A percentile compares a stretch with the other conserved stretches of the same genome.
phyloP scores from a whole-genome alignment of 768 basidiomycete genomes.

The Rhodosporidiobolus sp. region DNA sequence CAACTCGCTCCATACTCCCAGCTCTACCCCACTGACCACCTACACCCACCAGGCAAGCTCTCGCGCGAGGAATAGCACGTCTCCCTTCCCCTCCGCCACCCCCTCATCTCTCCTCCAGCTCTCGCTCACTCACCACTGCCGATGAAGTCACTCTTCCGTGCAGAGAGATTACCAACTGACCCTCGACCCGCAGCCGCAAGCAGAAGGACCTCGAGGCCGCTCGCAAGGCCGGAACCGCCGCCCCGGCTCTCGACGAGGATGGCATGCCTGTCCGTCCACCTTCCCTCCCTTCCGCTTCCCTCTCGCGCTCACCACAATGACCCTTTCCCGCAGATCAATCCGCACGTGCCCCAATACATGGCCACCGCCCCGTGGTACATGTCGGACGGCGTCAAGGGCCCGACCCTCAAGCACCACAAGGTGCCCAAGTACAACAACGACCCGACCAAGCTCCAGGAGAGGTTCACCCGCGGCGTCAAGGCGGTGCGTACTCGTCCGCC shows the following conservation, averaged over 20 bases:
- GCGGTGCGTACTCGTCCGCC: constrained; percentile 46
- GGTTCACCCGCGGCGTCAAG: constrained; percentile 84
- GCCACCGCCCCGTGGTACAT: constrained; percentile 99
- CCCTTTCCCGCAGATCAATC: too few relatives aligned
- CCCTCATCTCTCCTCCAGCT: background rate
- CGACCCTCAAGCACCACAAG: constrained; percentile 91
- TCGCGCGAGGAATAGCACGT: constrained; percentile 37
- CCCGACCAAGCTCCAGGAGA: constrained; percentile 71
- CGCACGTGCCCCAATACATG: constrained; percentile 99
- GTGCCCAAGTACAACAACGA: constrained; percentile 63
- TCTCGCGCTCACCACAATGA: too few relatives aligned
- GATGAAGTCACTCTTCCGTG: background rate
- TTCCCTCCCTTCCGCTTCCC: too few relatives aligned
- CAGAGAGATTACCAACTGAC: too few relatives aligned
- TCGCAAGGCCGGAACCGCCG: constrained; percentile 95
- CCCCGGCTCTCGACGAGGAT: constrained; percentile 90
- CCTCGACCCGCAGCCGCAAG: constrained; percentile 24
- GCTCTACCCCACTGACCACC: background rate
- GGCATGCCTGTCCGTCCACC: too few relatives aligned
- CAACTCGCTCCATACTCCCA: background rate
- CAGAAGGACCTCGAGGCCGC: constrained; percentile 98
- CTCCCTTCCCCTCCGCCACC: background rate
- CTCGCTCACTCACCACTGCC: background rate
- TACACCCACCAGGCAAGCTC: constrained; percentile 19
- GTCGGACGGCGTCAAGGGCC: constrained; percentile 70